Evolutionary conservation across 192 early-diverging fungal species (phyloP).

Genomic region (Thoreauomyces humboldtii): DNA sequence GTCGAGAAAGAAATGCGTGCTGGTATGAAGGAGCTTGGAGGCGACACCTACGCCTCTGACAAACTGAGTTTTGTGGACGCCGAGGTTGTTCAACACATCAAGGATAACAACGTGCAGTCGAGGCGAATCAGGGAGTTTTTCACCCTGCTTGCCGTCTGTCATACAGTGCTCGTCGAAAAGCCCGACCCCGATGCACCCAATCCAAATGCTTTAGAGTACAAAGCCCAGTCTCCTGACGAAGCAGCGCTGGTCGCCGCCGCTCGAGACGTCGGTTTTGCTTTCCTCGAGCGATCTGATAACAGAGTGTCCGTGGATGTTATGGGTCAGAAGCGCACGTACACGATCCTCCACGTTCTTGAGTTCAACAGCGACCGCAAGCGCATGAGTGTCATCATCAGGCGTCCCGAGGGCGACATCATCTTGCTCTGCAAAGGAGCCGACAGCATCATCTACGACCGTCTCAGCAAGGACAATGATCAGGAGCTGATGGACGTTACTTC

Average conservation of each 20-base stretch:
- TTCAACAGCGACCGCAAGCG: slow-evolving; percentile 96
- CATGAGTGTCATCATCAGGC: slow-evolving; percentile 83
- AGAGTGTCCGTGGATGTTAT: slow-evolving; percentile 69
- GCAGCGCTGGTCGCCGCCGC: slow-evolving; percentile 90
- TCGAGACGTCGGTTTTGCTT: slow-evolving; percentile 82
- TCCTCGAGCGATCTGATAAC: slow-evolving; percentile 72
- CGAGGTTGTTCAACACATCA: slow-evolving; percentile 70
- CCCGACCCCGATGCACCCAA: slow-evolving; percentile 19
- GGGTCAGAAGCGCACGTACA: slow-evolving; percentile 71
- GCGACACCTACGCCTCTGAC: slow-evolving; percentile 49
- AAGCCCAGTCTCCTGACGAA: slow-evolving; percentile 95
- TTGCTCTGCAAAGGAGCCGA: slow-evolving; percentile 95
- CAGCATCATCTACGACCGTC: slow-evolving; percentile 87
- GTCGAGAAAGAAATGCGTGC: slow-evolving; percentile 34
- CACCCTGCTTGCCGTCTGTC: slow-evolving; percentile 84
- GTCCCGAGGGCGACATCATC: slow-evolving; percentile 77
- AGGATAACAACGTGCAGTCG: slow-evolving; percentile 48
- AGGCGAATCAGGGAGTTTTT: slow-evolving; percentile 80
- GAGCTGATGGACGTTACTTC: slow-evolving; percentile 44
- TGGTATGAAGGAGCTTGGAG: slow-evolving; percentile 64
- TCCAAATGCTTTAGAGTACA: slow-evolving; percentile 56
- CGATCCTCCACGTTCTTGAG: slow-evolving; percentile 82
- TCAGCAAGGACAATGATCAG: slow-evolving; percentile 46
- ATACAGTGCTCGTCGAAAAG: slow-evolving; percentile 88
- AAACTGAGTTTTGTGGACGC: slow-evolving; percentile 85